These are phyloP conservation scores for Rhizophagus clarus DNA, from an alignment of 192 early-diverging fungal species.

Conservation along the genomic window DNA sequence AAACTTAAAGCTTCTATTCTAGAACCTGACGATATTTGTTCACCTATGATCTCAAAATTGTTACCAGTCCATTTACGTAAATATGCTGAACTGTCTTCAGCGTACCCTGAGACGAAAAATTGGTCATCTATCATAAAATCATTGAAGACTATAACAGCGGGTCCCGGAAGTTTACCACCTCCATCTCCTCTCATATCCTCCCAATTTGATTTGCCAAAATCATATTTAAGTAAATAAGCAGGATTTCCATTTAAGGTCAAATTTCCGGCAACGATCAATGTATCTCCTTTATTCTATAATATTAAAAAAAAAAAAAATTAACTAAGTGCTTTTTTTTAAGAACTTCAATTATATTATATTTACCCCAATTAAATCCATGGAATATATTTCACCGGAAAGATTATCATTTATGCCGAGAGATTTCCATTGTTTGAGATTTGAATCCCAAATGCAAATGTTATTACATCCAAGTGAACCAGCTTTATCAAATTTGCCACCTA, in stretches of 20 bases:
- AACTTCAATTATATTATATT: not conserved
- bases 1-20: not conserved
- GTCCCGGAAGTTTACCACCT: constrained; percentile 47
- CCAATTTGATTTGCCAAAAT: constrained; percentile 53
- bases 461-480: constrained; percentile 37
- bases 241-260: constrained; percentile 38
- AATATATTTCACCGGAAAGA: constrained; percentile 38
- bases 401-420: not conserved
- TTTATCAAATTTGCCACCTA: constrained; percentile 61
- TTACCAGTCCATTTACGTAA: constrained; percentile 56
- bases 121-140: constrained; percentile 30
- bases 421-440: constrained; percentile 34
- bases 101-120: constrained; percentile 41
- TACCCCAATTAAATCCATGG: constrained; percentile 38
- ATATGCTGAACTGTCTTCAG: constrained; percentile 37
- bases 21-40: constrained; percentile 7
- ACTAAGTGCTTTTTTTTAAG: too few species aligned
- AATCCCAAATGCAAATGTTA: constrained; percentile 32
- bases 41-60: constrained; percentile 38
- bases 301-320: not conserved
- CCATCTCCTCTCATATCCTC: not conserved
- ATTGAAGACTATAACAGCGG: constrained; percentile 48
- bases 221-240: constrained; percentile 50
- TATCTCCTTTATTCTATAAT: not conserved
- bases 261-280: constrained; percentile 44